Base-by-base conservation (phyloP, 202 grass and related monocot species). In the Zizania palustris region DNA sequence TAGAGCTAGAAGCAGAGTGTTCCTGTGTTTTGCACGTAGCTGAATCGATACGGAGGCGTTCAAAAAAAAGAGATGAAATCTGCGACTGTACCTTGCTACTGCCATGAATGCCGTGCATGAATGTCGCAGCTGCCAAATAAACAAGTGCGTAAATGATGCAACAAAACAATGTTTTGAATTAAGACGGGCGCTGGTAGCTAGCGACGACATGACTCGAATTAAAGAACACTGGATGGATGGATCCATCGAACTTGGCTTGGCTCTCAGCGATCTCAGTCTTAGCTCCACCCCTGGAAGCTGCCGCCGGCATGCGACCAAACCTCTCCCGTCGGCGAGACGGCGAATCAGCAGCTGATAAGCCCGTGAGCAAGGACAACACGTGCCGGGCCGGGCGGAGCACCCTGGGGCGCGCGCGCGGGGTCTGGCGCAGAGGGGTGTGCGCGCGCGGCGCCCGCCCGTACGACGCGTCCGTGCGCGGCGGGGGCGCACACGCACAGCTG, bases 341-440 rank as follows among this genome's bases (percentile, higher is more conserved):
- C n/a, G 6, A 18, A 53, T 53, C 6, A 5, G 16, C 49, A 53
- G 65, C 9, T 54, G 72, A 35, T 63, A 46, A 13, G 42, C 14
- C 50, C 16, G 45, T n/a, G 9, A 42, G 12, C 9, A 10, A 78
- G 54, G 73, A 68, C 79, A 61, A 21, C 85, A 68, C 79, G 85
- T 78, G 45, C 58, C 85, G 42, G 65, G 28, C 63, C 41, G 42
- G 45, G 45, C 67, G 62, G 55, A 70, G 42, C 54, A 38, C 0
- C 45, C 63, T n/a, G 33, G 37, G 45, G 8, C 8, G 21, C 1
- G 33, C 20, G 1, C 16, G 11, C 45, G 28, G 28, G 28, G 28
- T 28, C 28, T 28, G 28, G 28, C 28, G 28, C 28, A 28, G 28
- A 28, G 28, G 28, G 28, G n/a, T n/a, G n/a, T n/a, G n/a, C n/a